Evolutionary conservation across 23 red algal genomes (phyloP).

Genomic region (Pyropia yezoensis): DNA sequence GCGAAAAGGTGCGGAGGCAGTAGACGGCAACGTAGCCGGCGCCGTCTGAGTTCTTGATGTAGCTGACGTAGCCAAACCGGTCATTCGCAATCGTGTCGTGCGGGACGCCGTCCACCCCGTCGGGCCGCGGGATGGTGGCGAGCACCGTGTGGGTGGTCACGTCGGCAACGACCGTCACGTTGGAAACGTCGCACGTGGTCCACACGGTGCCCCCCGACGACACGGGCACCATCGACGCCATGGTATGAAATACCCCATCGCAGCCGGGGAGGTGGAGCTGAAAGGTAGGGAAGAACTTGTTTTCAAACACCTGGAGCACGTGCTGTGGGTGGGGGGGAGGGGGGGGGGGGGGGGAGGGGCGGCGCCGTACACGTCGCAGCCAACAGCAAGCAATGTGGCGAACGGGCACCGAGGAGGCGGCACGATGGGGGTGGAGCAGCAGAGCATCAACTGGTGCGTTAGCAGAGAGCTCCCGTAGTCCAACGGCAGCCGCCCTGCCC

Average conservation of each 20-base stretch:
- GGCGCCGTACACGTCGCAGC: too few species aligned
- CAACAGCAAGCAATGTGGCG: too few species aligned
- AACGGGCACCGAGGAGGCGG: too few species aligned
- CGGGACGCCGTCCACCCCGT: conserved; percentile 13
- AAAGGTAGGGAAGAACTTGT: too few species aligned
- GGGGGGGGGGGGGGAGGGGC: too few species aligned
- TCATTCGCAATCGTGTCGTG: conserved; percentile 21
- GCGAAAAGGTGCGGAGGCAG: conserved; percentile 10
- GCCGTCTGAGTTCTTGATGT: conserved; percentile 22
- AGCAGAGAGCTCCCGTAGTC: too few species aligned
- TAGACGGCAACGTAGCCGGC: conserved; percentile 27
- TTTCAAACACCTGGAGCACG: too few species aligned
- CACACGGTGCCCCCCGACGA: conserved; percentile 16
- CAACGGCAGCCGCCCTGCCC: too few species aligned
- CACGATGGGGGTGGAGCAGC: too few species aligned
- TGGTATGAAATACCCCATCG: conserved; percentile 27
- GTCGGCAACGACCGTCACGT: conserved; percentile 26
- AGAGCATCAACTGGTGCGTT: too few species aligned
- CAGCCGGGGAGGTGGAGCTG: neutral
- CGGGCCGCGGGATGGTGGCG: conserved; percentile 4
- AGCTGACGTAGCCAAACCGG: conserved; percentile 21
- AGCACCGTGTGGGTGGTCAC: conserved; percentile 11
- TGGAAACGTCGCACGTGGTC: conserved; percentile 19
- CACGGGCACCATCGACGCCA: conserved; percentile 1
- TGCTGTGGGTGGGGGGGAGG: too few species aligned